phyloP scores from a whole-genome alignment of 352 stramenopile species.

The Globisporangium camurandrum region DNA sequence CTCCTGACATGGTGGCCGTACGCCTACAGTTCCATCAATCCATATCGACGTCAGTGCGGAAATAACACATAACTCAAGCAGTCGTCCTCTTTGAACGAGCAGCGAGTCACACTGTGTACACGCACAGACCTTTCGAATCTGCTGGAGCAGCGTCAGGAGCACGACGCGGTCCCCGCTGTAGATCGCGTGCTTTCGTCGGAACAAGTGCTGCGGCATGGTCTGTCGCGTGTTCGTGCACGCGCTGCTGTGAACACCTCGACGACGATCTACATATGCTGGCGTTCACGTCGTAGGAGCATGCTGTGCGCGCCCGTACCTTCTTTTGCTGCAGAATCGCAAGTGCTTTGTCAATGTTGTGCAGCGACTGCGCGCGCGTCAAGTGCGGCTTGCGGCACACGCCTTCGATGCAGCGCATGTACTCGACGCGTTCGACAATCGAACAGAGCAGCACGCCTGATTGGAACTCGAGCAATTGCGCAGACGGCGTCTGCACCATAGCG shows the following conservation, averaged over 20 bases:
- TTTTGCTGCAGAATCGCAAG: constrained; percentile 51
- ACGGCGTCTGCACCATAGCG: constrained; percentile 16
- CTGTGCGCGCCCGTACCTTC: constrained; percentile 23
- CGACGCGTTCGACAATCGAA: constrained; percentile 56
- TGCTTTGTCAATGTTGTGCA: constrained; percentile 73
- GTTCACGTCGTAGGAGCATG: background rate
- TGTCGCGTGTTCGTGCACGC: no score
- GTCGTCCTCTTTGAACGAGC: background rate
- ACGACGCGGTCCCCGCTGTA: constrained; percentile 23
- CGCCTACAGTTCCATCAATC: no score
- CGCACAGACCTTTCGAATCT: constrained; percentile 39
- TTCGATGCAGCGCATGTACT: constrained; percentile 56
- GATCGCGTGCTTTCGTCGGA: constrained; percentile 33
- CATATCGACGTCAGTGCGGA: background rate
- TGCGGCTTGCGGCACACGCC: constrained; percentile 27
- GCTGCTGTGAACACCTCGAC: no score
- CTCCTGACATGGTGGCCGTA: background rate
- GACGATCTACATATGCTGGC: no score
- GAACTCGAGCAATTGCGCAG: constrained; percentile 32
- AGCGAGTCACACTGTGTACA: background rate
- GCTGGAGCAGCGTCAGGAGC: constrained; percentile 30
- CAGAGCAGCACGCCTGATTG: constrained; percentile 54
- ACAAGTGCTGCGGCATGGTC: constrained; percentile 41
- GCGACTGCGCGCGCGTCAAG: constrained; percentile 37
- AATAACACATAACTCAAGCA: background rate